phyloP scores from a whole-genome alignment of 1,284 basidiomycete genomes.

The Dichomitus squalens region DNA sequence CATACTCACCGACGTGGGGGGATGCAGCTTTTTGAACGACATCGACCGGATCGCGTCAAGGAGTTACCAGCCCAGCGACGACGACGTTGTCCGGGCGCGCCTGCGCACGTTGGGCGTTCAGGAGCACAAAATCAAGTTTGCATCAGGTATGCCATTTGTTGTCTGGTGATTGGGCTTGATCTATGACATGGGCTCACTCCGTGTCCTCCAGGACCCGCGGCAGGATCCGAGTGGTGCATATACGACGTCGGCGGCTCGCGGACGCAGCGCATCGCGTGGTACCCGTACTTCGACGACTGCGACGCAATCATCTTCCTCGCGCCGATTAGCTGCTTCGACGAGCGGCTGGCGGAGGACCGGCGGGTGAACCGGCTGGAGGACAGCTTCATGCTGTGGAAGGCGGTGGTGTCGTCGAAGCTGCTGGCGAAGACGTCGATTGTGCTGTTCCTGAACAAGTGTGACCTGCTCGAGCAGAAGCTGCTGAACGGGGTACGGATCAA shows the following conservation, averaged over 20 bases:
- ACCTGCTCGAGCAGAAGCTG: conserved; percentile 69
- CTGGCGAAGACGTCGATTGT: conserved; percentile 41
- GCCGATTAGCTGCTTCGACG: conserved; percentile 45
- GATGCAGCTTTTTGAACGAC: conserved; percentile 63
- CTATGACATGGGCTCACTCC: background rate
- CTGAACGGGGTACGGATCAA: conserved; percentile 58
- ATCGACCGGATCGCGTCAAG: conserved; percentile 54
- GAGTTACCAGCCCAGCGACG: conserved; percentile 60
- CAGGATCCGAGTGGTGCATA: conserved; percentile 47
- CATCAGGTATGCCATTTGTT: conserved; percentile 50
- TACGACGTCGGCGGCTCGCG: conserved; percentile 77
- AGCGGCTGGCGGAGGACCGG: conserved; percentile 45
- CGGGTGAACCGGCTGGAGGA: conserved; percentile 47
- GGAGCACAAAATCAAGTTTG: conserved; percentile 68
- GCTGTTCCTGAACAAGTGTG: conserved; percentile 44
- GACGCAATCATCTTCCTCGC: conserved; percentile 46
- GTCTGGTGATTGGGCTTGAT: background rate
- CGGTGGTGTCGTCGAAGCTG: conserved; percentile 41
- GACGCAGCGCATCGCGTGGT: conserved; percentile 50
- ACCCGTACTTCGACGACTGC: conserved; percentile 45
- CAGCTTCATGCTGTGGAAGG: conserved; percentile 43
- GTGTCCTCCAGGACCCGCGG: conserved; percentile 25
- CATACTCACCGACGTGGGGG: no score
- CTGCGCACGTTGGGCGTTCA: conserved; percentile 73
- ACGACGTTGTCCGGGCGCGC: conserved; percentile 70